These are phyloP conservation scores for Trypethelium eluteriae DNA, from an alignment of 495 filamentous ascomycete genomes.

Conservation along the genomic window DNA sequence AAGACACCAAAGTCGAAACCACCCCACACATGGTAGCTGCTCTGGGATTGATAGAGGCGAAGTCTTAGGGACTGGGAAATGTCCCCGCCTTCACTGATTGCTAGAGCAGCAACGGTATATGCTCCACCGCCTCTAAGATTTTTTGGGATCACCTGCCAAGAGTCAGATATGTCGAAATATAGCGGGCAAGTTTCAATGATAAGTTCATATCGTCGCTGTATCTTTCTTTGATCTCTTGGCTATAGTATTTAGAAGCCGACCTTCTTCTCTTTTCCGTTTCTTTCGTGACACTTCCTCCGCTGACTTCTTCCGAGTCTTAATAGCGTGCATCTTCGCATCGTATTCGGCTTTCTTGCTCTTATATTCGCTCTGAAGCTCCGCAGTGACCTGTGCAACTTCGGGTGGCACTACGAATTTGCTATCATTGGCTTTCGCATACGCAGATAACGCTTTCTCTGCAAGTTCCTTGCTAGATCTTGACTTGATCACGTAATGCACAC, in stretches of 20 bases:
- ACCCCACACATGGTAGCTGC: slow-evolving; percentile 4
- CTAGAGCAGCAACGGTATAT: slow-evolving; percentile 1
- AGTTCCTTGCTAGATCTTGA: slow-evolving; percentile 1
- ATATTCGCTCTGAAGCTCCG: slow-evolving; percentile 3
- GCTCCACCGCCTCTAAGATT: neutral
- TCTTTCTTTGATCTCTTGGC: slow-evolving; percentile 5
- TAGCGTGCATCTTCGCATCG: slow-evolving; percentile 1
- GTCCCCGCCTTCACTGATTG: slow-evolving; percentile 1
- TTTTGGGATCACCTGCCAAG: slow-evolving; percentile 4
- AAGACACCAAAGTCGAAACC: neutral
- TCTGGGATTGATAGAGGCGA: slow-evolving; percentile 1
- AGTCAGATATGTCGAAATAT: slow-evolving; percentile 2
- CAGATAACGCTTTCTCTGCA: neutral
- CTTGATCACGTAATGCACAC: neutral
- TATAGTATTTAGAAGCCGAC: slow-evolving; percentile 2
- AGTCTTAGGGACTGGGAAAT: slow-evolving; percentile 2
- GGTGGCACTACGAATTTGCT: slow-evolving; percentile 1
- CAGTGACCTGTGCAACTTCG: neutral
- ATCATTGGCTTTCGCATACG: slow-evolving; percentile 6
- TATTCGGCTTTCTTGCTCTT: neutral
- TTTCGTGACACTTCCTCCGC: slow-evolving; percentile 8
- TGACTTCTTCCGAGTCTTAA: neutral
- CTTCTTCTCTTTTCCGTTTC: slow-evolving; percentile 9
- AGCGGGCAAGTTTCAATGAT: slow-evolving; percentile 6
- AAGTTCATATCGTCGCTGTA: neutral